Evolutionary conservation across 2,329 filamentous ascomycete genomes (phyloP), one percentile per base, ranked within the genome.

Genomic region (Sporothrix variecibatus): DNA sequence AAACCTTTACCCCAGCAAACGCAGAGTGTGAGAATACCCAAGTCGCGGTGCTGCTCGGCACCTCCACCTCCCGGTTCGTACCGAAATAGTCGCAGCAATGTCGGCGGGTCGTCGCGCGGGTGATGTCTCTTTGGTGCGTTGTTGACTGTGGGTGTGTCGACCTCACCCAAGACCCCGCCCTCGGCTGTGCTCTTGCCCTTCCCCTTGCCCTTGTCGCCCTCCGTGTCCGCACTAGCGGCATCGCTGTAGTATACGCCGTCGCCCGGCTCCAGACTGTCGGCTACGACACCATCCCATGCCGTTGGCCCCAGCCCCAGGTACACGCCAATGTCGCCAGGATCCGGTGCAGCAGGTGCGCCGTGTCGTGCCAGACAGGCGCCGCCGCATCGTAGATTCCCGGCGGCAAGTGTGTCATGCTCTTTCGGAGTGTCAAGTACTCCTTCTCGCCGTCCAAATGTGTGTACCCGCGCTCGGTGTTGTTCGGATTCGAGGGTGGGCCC

Each of bases 81-180:
- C 46, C 77, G 75, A 64, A 78, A 78, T 6, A 78, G 73, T 2
- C 77, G 76, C 73, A 78, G 71, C 69, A 78, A 72, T 15, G 77
- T 76, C 7, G 77, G 76, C 38, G 77, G 76, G 72, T 77, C 76
- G 68, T 76, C n/a, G 28, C 70, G 73, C 15, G 73, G 73, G 38
- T 70, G 64, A 49, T 46, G 40, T 7, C 38, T 8, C 28, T 46
- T 67, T 43, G 34, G 62, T 46, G 62, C n/a, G 20, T 3, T 23
- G 34, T 23, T 12, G 34, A 6, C 38, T 3, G 34, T 1, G 3
- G 4, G 8, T 12, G n/a, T 6, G 5, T 40, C 34, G 20, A 31
- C 31, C 2, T 31, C 53, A 5, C 9, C 31, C n/a, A n/a, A n/a
- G 17, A 20, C 58, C 58, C 26, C 23, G 17, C 6, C 23, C 38